Evolutionary conservation across 2,329 filamentous ascomycete genomes (phyloP).

Genomic region (Cordyceps fumosorosea): DNA sequence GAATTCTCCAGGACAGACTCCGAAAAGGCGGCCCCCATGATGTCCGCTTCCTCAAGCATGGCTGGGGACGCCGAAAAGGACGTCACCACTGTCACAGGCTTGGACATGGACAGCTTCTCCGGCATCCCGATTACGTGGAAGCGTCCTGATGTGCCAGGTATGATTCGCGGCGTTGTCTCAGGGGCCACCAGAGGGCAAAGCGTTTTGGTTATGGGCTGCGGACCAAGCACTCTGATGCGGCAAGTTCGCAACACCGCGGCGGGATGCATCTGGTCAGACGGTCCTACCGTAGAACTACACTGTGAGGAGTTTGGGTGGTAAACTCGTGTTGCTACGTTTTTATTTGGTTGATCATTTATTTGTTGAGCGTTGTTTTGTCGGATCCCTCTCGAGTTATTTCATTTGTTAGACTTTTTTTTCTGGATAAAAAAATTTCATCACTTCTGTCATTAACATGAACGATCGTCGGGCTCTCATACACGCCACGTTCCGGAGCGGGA

Average conservation of each 20-base stretch:
- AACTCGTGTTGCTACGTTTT: not conserved
- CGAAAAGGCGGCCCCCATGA: not conserved
- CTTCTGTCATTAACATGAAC: not conserved
- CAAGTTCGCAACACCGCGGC: constrained; percentile 36
- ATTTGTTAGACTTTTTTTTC: not conserved
- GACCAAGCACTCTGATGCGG: constrained; percentile 36
- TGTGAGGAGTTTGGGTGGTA: constrained; percentile 42
- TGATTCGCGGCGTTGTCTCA: constrained; percentile 29
- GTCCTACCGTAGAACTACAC: constrained; percentile 41
- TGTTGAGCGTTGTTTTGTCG: not conserved
- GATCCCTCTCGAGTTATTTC: not conserved
- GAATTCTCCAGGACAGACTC: not conserved
- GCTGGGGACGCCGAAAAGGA: constrained; percentile 1
- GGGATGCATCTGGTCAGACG: constrained; percentile 30
- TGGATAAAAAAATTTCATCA: not conserved
- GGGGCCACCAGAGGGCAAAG: constrained; percentile 24
- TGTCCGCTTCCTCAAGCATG: not conserved
- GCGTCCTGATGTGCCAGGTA: constrained; percentile 30
- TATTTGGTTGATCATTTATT: not conserved
- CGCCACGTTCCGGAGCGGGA: not conserved
- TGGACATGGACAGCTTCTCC: constrained; percentile 6
- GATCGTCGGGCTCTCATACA: not conserved
- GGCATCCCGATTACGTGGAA: constrained; percentile 23
- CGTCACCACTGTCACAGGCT: not conserved
- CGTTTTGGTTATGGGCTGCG: constrained; percentile 40